Evolutionary conservation across 371 early-diverging fungal genomes (phyloP).

Genomic region (Syncephalis plumigaleata): DNA sequence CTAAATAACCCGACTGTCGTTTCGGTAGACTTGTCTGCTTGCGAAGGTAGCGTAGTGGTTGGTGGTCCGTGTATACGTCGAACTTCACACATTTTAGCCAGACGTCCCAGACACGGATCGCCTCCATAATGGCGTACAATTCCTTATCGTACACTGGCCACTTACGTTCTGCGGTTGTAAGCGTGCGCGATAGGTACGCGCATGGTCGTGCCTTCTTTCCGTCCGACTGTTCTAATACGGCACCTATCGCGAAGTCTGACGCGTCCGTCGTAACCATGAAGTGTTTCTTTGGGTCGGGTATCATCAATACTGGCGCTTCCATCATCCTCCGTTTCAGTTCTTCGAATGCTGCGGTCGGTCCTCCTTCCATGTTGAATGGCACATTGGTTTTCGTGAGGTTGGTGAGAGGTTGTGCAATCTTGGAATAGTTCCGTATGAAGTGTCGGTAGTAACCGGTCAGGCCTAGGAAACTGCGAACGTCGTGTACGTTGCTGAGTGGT

Average conservation of each 20-base stretch:
- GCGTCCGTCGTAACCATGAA: slow-evolving; percentile 8
- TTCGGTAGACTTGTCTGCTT: slow-evolving; percentile 1
- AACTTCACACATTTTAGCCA: slow-evolving; percentile 2
- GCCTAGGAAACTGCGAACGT: slow-evolving; percentile 15
- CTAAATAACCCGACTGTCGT: slow-evolving; percentile 1
- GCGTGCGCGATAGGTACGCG: slow-evolving; percentile 9
- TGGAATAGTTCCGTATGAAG: slow-evolving; percentile 14
- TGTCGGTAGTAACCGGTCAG: slow-evolving; percentile 13
- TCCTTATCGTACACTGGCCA: slow-evolving; percentile 14
- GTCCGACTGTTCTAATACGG: slow-evolving; percentile 5
- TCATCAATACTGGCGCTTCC: slow-evolving; percentile 6
- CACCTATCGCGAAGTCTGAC: slow-evolving; percentile 9
- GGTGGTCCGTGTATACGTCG: slow-evolving; percentile 4
- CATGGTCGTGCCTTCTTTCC: slow-evolving; percentile 8
- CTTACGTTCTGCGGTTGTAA: slow-evolving; percentile 10
- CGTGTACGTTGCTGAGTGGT: slow-evolving; percentile 6
- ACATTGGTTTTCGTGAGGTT: slow-evolving; percentile 13
- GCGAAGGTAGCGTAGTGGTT: background rate
- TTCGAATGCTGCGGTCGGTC: background rate
- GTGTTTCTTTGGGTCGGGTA: slow-evolving; percentile 7
- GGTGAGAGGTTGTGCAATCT: slow-evolving; percentile 9
- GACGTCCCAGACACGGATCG: background rate
- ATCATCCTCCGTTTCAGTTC: slow-evolving; percentile 4
- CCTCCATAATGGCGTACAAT: slow-evolving; percentile 10
- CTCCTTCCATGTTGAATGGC: no score